Base-by-base conservation (phyloP, 139 green algal species). In the Mesotaenium endlicherianum region DNA sequence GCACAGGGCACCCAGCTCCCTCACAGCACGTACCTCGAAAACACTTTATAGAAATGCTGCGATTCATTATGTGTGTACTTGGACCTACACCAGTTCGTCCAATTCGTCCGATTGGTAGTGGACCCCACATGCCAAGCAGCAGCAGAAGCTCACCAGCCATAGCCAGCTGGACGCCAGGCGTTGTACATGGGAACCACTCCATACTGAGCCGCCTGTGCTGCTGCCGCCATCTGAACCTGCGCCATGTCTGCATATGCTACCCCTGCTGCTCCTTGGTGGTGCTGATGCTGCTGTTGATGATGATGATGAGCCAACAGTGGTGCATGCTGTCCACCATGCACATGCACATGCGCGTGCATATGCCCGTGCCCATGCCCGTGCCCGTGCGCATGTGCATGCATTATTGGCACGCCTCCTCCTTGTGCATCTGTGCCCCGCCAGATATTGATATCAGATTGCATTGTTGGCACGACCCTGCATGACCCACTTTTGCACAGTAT, bases 151-250 rank as follows among this genome's bases (percentile, higher is more conserved):
- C 26, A 26, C 53, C 53, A 64, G 53, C 26, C 26, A 34, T 20
- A 26, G 26, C 26, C 26, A 20, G 26, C 53, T 26, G 53, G 60
- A 36, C 60, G 41, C 60, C 60, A 72, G 11, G 11, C 60, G 11
- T 36, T 36, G 11, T 72, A 72, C 60, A 72, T 72, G 41, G 6
- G 36, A 38, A 38, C 60, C 60, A 72, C 43, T 38, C 60, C 60
- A 5, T 47, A 38, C 43, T 72, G 60, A 47, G 60, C 60, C 8
- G 60, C 60, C 43, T 36, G 36, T 34, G 50, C 50, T 26, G 50
- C 50, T 6, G 60, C 60, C 60, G 41, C 36, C 60, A 72, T 72
- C 60, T 72, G 60, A 72, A 38, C 60, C 17, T 72, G 60, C 60
- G 43, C 11, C 5, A 47, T 38, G 11, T 47, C 8, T 40, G 36